Conservation (phyloP, 352 stramenopile species). For the Globisporangium orthogonon region DNA sequence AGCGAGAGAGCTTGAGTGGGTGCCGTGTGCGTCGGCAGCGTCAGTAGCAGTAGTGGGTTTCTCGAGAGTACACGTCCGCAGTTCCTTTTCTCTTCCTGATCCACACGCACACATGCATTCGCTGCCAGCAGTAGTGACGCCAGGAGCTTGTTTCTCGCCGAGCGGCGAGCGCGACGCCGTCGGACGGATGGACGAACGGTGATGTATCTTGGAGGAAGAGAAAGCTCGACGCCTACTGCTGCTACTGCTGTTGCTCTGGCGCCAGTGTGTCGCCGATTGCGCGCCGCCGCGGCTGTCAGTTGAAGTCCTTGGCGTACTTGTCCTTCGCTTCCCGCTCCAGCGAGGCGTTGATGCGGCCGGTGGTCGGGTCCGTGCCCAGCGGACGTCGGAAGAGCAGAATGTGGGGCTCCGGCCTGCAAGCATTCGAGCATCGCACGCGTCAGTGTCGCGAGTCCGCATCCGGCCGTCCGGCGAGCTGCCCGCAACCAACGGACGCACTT, state of each 20-base stretch:
- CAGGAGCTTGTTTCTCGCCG: no score
- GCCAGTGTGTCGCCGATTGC: neutral
- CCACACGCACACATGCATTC: no score
- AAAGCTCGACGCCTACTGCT: neutral
- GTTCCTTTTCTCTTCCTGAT: neutral
- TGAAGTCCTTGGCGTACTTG: conserved; percentile 90
- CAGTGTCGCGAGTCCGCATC: neutral
- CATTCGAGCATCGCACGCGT: neutral
- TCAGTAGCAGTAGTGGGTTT: neutral
- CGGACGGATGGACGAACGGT: neutral
- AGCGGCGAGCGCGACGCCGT: neutral
- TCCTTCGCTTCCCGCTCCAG: conserved; percentile 95
- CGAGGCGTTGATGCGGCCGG: conserved; percentile 89
- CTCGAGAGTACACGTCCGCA: neutral
- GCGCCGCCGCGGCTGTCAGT: conserved; percentile 20
- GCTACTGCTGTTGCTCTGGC: neutral
- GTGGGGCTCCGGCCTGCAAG: conserved; percentile 93
- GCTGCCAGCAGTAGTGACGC: no score
- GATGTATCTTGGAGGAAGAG: neutral
- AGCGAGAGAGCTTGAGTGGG: neutral
- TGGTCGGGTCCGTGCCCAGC: conserved; percentile 95
- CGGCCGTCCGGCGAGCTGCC: no score
- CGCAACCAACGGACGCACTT: conserved; percentile 55
- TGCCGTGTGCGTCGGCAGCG: neutral
- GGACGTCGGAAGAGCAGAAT: conserved; percentile 98